phyloP scores from a whole-genome alignment of 805 yeast genomes.

The Cyberlindnera euphorbiiphila region DNA sequence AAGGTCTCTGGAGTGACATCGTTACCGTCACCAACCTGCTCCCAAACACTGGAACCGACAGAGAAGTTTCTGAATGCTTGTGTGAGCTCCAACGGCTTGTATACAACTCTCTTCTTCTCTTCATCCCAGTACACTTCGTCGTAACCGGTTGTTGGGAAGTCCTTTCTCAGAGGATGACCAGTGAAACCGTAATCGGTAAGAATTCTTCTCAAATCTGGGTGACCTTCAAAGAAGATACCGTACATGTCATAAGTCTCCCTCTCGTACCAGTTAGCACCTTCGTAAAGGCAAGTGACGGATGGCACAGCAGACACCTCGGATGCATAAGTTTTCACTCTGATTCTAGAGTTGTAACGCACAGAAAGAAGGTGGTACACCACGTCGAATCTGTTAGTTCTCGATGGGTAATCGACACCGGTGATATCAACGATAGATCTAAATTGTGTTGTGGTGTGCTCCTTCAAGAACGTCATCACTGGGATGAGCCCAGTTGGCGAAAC shows the following conservation, averaged over 20 bases:
- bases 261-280: conserved; percentile 89
- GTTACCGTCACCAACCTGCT: conserved; percentile 83
- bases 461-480: conserved; percentile 67
- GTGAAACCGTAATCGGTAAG: conserved; percentile 91
- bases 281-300: conserved; percentile 62
- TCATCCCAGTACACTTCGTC: conserved; percentile 88
- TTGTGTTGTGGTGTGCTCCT: conserved; percentile 77
- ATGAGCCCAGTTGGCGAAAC: conserved; percentile 72
- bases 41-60: conserved; percentile 88
- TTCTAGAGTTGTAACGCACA: conserved; percentile 79
- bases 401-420: conserved; percentile 84
- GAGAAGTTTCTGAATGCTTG: conserved; percentile 91
- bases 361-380: conserved; percentile 81
- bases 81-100: conserved; percentile 86
- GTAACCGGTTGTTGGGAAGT: conserved; percentile 90
- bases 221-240: conserved; percentile 84
- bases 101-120: conserved; percentile 84
- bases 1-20: conserved; percentile 79
- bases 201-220: conserved; percentile 85
- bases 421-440: conserved; percentile 75
- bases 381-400: conserved; percentile 80
- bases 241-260: conserved; percentile 85
- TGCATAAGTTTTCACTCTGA: conserved; percentile 85
- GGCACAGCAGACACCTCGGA: conserved; percentile 82
- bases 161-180: conserved; percentile 88